Evolutionary conservation across 2,329 filamentous ascomycete genomes (phyloP), one percentile per base, ranked within the genome.

Genomic region (Huntiella bhutanensis): DNA sequence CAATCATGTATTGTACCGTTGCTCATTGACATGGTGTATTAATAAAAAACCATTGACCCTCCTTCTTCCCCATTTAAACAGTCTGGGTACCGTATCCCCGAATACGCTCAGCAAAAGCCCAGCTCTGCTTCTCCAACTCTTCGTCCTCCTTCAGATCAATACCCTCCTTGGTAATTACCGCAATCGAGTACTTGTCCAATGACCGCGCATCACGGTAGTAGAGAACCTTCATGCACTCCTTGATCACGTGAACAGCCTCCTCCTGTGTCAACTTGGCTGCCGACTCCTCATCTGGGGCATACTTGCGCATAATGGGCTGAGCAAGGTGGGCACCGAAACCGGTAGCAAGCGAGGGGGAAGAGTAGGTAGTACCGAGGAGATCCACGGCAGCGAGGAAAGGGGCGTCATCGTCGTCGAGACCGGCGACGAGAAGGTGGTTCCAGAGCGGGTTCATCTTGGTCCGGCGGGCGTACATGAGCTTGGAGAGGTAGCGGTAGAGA

Each of bases 161-260:
- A n/a, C 82, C 85, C 42, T 85, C 83, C 65, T 85, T 82, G 47
- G 83, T 91, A 48, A 98, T 72, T 46, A 96, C 72, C 15, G 88
- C 88, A 60, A 96, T 79, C 53, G 83, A 91, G 68, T 95, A 98
- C 55, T 74, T 72, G 64, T 95, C 86, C 65, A 91, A 66, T 66
- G 83, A 92, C 62, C 91, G 78, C 39, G 91, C 91, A 65, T 98
- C 91, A 56, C 91, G 76, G 70, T 98, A 98, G 69, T 83, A 98
- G 51, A 98, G 71, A 45, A 96, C 88, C 74, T 96, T 96, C 83
- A 98, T 87, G 64, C 86, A 94, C 66, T 94, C 82, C 68, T 82
- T 82, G 59, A 98, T 66, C 36, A 85, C 73, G 49, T 80, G 68
- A 51, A 95, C 69, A 42, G 91, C 91, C 59, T 82, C 64, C 56